Evolutionary conservation across 306 rosid species (phyloP), one percentile per base, ranked within the genome.

Genomic region (Quercus robur): DNA sequence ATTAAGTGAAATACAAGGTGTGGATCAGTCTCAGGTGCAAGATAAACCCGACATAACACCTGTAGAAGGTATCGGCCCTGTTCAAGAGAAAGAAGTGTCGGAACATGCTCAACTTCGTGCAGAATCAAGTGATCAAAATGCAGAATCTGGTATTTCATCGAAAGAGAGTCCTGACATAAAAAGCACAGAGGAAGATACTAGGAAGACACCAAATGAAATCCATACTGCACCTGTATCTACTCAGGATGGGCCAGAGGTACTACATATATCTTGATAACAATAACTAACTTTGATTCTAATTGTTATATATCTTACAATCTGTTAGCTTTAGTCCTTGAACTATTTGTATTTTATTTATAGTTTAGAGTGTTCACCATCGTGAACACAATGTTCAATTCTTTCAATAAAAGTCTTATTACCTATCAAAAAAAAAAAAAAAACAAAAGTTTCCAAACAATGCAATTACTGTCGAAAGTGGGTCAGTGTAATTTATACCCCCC

Each of bases 241-340:
- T 12, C 73, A 75, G 84, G 75, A 31, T 61, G 79, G 44, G 78
- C 75, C 52, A 56, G 84, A 92, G 97, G 98, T 92, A 88, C 76
- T n/a, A 59, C 70, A 76, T 66, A 0, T 38, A 7, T 38, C 44
- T 7, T 38, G 46, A 41, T 41, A 41, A 8, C 12, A 41, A 41
- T 41, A 8, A 41, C 46, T 41, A 41, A 41, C 12, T 41, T 41
- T 8, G 11, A 41, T 41, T 0, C 46, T 8, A 41, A 8, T 41
- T 41, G 12, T 41, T 41, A 41, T 41, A 7, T 2, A 41, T 41
- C 46, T 41, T 41, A 8, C 46, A 41, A 8, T 41, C 46, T 41
- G 46, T 41, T 41, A 41, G 46, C 11, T 41, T 41, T 41, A 8
- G 46, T 41, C 0, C 12, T 2, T 41, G 3, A 7, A 41, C 46